phyloP scores from a whole-genome alignment of 495 filamentous ascomycete genomes.

The Penicillium cosmopolitanum region DNA sequence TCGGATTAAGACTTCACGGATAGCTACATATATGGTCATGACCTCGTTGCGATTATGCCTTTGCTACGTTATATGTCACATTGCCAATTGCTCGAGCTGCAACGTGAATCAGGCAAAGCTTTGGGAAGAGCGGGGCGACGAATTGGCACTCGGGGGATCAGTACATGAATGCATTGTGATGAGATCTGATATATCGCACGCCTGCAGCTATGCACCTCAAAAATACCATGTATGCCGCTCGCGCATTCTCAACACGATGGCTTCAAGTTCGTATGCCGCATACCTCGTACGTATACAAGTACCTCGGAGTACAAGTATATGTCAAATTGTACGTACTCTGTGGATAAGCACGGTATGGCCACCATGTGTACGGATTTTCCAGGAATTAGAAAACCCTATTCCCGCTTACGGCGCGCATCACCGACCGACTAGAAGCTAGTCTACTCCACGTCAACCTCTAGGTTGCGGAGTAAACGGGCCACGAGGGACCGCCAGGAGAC shows the following conservation, averaged over 20 bases:
- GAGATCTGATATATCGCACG: slow-evolving; percentile 11
- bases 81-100: too few species aligned
- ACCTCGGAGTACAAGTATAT: background rate
- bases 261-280: too few species aligned
- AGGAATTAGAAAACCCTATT: background rate
- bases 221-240: background rate
- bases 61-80: too few species aligned
- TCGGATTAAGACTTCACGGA: background rate
- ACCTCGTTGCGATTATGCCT: background rate
- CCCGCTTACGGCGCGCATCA: background rate
- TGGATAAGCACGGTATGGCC: background rate
- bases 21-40: background rate
- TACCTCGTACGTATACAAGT: background rate
- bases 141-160: too few species aligned
- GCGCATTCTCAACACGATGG: background rate
- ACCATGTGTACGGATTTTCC: background rate
- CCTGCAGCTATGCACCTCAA: too few species aligned
- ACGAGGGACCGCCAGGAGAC: slow-evolving; percentile 5
- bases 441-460: slow-evolving; percentile 7
- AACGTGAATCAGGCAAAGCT: too few species aligned
- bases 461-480: slow-evolving; percentile 6
- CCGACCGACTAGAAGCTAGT: slow-evolving; percentile 1
- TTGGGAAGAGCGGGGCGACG: too few species aligned
- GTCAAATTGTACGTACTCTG: background rate
- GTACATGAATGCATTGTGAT: background rate